phyloP scores from a whole-genome alignment of 352 stramenopile species.

The Phytophthora melonis region DNA sequence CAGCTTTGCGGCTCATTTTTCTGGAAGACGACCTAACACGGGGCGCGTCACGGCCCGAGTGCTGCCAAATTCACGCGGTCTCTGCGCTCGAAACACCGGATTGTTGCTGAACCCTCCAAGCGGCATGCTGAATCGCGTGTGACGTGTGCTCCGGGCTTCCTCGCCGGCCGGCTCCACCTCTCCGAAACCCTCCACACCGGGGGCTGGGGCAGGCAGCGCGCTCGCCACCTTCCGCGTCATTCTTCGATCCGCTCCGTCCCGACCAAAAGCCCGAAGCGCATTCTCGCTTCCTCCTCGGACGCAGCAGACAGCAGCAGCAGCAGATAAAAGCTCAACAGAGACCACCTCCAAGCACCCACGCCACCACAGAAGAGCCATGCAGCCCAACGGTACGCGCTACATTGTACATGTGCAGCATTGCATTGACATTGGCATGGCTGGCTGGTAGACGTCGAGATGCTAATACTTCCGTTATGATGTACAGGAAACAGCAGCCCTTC shows the following conservation, averaged over 20 bases:
- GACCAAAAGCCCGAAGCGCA: constrained; percentile 20
- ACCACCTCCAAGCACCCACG: not conserved
- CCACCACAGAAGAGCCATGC: constrained; percentile 30
- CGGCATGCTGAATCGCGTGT: constrained; percentile 35
- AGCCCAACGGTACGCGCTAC: constrained; percentile 40
- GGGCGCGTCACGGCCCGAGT: constrained; percentile 14
- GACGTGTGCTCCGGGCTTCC: constrained; percentile 29
- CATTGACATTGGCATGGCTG: not conserved
- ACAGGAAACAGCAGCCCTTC: constrained; percentile 40
- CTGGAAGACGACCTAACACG: constrained; percentile 24
- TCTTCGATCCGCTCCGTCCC: constrained; percentile 33
- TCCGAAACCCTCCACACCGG: constrained; percentile 35
- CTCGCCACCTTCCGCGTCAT: constrained; percentile 32
- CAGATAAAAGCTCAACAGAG: not conserved
- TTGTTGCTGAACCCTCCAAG: constrained; percentile 48
- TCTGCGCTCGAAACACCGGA: constrained; percentile 49
- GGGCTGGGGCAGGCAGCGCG: not conserved
- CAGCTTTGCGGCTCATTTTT: constrained; percentile 39
- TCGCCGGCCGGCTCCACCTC: constrained; percentile 25
- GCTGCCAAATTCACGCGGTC: constrained; percentile 24
- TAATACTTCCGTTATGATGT: constrained; percentile 13
- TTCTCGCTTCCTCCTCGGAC: constrained; percentile 25
- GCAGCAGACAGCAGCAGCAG: not conserved
- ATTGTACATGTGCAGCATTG: no score
- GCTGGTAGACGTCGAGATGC: not conserved